These are phyloP conservation scores for Dryas alaskensis DNA, from an alignment of 306 rosid genomes.

Conservation along the genomic window DNA sequence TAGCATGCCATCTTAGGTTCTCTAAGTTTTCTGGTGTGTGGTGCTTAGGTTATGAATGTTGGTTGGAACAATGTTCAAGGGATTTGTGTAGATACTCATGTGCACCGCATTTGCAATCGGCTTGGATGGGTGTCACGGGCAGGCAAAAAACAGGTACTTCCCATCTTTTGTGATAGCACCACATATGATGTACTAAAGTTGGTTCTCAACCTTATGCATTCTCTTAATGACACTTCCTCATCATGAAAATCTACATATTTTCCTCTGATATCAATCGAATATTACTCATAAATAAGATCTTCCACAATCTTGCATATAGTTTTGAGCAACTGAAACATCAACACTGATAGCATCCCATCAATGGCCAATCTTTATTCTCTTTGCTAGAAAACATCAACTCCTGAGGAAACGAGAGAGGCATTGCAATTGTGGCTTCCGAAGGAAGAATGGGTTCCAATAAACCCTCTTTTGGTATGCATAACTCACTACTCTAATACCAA, in stretches of 20 bases:
- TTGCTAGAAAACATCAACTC: constrained; percentile 69
- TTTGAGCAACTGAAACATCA: not conserved
- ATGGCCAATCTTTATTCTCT: constrained; percentile 24
- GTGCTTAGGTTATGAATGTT: constrained; percentile 76
- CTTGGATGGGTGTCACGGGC: constrained; percentile 81
- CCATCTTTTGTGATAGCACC: constrained; percentile 8
- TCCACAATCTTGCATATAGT: not conserved
- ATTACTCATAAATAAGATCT: not conserved
- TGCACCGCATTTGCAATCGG: constrained; percentile 88
- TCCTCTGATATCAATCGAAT: not conserved
- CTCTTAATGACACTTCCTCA: not conserved
- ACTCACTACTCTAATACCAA: not conserved
- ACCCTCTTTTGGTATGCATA: constrained; percentile 79
- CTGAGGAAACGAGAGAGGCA: constrained; percentile 83
- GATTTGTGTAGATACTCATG: constrained; percentile 95
- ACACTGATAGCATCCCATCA: constrained; percentile 2
- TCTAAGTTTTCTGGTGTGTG: constrained; percentile 22
- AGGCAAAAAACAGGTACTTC: constrained; percentile 72
- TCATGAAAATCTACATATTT: not conserved
- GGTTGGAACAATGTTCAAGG: constrained; percentile 95
- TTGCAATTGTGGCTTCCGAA: constrained; percentile 84
- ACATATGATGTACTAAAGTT: constrained; percentile 12
- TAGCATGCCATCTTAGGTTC: constrained; percentile 22
- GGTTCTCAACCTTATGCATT: not conserved
- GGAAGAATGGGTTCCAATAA: constrained; percentile 93